Evolutionary conservation across 2,329 filamentous ascomycete species (phyloP).

Genomic region (Amylocarpus encephaloides): DNA sequence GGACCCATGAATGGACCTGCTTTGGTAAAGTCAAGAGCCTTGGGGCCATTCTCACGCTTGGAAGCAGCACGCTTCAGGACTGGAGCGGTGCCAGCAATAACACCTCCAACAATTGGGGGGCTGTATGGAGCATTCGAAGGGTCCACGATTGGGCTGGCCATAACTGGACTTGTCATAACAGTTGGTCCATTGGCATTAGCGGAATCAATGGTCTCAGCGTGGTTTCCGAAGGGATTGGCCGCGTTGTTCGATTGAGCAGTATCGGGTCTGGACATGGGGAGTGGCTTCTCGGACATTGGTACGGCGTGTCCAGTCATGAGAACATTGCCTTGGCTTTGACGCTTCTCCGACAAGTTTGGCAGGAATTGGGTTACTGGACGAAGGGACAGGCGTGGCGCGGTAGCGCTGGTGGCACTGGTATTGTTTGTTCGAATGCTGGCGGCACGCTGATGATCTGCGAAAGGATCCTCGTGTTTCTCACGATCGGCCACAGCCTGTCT

Average conservation of each 20-base stretch:
- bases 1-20: constrained; percentile 35
- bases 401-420: constrained; percentile 30
- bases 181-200: constrained; percentile 38
- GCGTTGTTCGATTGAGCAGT: constrained; percentile 43
- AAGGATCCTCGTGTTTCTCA: constrained; percentile 10
- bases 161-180: constrained; percentile 25
- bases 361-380: constrained; percentile 80
- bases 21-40: constrained; percentile 47
- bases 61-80: constrained; percentile 48
- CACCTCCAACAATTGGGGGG: constrained; percentile 30
- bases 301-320: constrained; percentile 31
- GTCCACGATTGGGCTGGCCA: not conserved
- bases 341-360: constrained; percentile 55
- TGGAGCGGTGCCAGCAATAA: constrained; percentile 27
- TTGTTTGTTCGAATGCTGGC: constrained; percentile 14
- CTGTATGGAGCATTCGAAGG: constrained; percentile 36
- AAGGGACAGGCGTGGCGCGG: constrained; percentile 73
- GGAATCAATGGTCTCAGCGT: constrained; percentile 44
- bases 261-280: constrained; percentile 37
- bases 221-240: constrained; percentile 66
- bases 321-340: constrained; percentile 43
- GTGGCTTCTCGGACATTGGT: constrained; percentile 26
- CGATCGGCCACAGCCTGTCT: constrained; percentile 41
- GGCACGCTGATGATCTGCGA: constrained; percentile 7
- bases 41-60: constrained; percentile 46